These are phyloP conservation scores for Peronospora belbahrii DNA, from an alignment of 352 stramenopile species.

Conservation along the genomic window DNA sequence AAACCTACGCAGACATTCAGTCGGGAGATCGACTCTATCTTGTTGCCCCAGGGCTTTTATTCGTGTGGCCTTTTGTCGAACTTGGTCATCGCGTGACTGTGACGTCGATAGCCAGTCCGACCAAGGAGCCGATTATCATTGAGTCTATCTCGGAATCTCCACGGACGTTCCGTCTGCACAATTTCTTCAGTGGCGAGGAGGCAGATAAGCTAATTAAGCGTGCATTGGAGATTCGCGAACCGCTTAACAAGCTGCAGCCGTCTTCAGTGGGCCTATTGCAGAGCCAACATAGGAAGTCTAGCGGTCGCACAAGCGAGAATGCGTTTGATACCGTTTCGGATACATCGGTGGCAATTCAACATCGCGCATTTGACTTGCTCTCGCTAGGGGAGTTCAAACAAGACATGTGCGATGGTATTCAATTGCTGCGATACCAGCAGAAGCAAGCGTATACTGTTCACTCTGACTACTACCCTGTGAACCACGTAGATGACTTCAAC, in stretches of 20 bases:
- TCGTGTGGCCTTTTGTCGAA: slow-evolving; percentile 78
- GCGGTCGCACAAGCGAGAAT: slow-evolving; percentile 80
- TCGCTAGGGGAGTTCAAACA: slow-evolving; percentile 87
- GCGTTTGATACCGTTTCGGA: slow-evolving; percentile 81
- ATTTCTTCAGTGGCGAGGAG: slow-evolving; percentile 83
- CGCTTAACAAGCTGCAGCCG: slow-evolving; percentile 75
- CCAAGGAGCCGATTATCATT: slow-evolving; percentile 50
- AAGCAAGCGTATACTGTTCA: slow-evolving; percentile 92
- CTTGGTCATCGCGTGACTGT: slow-evolving; percentile 65
- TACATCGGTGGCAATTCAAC: slow-evolving; percentile 64
- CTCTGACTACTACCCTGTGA: slow-evolving; percentile 88
- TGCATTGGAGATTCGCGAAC: slow-evolving; percentile 77
- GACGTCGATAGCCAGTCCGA: slow-evolving; percentile 43
- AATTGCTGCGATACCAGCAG: slow-evolving; percentile 93
- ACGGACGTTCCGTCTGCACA: slow-evolving; percentile 78
- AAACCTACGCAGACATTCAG: slow-evolving; percentile 45
- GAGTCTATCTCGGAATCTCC: slow-evolving; percentile 76
- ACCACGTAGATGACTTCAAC: slow-evolving; percentile 52
- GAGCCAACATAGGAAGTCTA: slow-evolving; percentile 53
- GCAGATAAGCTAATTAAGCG: slow-evolving; percentile 71
- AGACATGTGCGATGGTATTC: slow-evolving; percentile 90
- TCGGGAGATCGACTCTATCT: slow-evolving; percentile 59
- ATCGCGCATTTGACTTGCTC: slow-evolving; percentile 87
- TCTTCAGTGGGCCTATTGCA: slow-evolving; percentile 50
- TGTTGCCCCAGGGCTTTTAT: slow-evolving; percentile 59